These are phyloP conservation scores for Dryas octopetala DNA, from an alignment of 306 rosid species.

Conservation along the genomic window DNA sequence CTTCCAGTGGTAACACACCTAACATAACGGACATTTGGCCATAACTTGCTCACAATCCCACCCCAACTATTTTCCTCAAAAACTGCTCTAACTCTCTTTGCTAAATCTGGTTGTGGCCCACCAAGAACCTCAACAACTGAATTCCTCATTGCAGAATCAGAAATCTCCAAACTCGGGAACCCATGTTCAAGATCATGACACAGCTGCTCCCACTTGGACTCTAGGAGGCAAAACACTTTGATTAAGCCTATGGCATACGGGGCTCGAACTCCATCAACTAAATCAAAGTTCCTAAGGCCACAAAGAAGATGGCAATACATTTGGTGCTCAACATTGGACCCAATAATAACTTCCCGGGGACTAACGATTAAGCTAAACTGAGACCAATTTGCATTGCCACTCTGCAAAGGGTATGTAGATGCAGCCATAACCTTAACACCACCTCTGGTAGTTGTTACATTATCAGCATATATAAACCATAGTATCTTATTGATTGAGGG, in stretches of 20 bases:
- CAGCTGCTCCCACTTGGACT: conserved; percentile 60
- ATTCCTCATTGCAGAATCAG: conserved; percentile 44
- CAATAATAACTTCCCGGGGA: conserved; percentile 56
- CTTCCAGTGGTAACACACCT: conserved; percentile 62
- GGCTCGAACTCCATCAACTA: conserved; percentile 45
- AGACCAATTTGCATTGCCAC: conserved; percentile 41
- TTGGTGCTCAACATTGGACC: conserved; percentile 58
- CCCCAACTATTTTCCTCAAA: conserved; percentile 46
- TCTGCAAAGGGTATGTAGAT: conserved; percentile 54
- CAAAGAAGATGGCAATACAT: conserved; percentile 73
- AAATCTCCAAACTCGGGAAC: conserved; percentile 40
- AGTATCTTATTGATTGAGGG: conserved; percentile 45
- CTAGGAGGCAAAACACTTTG: conserved; percentile 35
- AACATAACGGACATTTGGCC: conserved; percentile 56
- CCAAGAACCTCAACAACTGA: conserved; percentile 46
- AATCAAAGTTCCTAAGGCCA: conserved; percentile 44
- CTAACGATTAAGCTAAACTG: conserved; percentile 41
- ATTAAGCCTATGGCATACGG: conserved; percentile 60
- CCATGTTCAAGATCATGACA: conserved; percentile 57
- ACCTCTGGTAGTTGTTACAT: conserved; percentile 47
- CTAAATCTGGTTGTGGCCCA: conserved; percentile 54
- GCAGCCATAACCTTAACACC: conserved; percentile 76
- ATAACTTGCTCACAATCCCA: conserved; percentile 50
- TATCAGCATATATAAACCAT: conserved; percentile 54
- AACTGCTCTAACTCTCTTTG: conserved; percentile 40